Base-by-base conservation (phyloP, 2,329 filamentous ascomycete species). In the Monosporascus cannonballus region DNA sequence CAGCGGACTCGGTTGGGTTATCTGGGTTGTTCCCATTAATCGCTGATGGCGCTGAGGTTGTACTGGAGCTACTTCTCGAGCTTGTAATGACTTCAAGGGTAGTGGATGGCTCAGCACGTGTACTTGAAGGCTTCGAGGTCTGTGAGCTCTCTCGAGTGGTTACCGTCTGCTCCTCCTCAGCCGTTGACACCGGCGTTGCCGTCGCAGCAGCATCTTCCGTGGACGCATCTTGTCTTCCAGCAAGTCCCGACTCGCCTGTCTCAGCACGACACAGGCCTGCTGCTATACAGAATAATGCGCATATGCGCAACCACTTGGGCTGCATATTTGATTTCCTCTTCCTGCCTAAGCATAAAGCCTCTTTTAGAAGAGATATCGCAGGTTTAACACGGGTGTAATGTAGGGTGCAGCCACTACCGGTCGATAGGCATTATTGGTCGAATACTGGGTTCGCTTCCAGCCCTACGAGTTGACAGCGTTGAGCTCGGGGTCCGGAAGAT, bases 251-350 rank as follows among this genome's bases (percentile, higher is more conserved):
- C 52, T 59, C 65, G 42, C 70, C 67, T 11, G 71, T 71, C 22
- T 63, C 59, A 20, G 66, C 69, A 47, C 69, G 56, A 44, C 77
- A 70, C 24, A 75, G 59, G 42, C 65, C 63, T 42, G 76, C 47
- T 4, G 70, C 48, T 22, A 77, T 60, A 58, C 69, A 71, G 52
- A 78, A 58, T 45, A 76, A 56, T 37, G 67, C 67, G 67, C 67
- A 71, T 44, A 72, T 51, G 47, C 65, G 66, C 51, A 60, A 53
- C 55, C 68, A 63, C 53, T 60, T 68, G 24, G 59, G 56, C 49
- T 69, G 55, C 74, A 75, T 76, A 11, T 18, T 54, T 50, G 30
- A 30, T 17, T 6, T 2, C 22, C 42, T 6, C 30, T 17, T n/a
- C 11, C n/a, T 41, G 5, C 18, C 3, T 11, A 18, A 41, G 3